Evolutionary conservation across 768 basidiomycete genomes (phyloP), one percentile per base, ranked within the genome.

Genomic region (Russula lepida): DNA sequence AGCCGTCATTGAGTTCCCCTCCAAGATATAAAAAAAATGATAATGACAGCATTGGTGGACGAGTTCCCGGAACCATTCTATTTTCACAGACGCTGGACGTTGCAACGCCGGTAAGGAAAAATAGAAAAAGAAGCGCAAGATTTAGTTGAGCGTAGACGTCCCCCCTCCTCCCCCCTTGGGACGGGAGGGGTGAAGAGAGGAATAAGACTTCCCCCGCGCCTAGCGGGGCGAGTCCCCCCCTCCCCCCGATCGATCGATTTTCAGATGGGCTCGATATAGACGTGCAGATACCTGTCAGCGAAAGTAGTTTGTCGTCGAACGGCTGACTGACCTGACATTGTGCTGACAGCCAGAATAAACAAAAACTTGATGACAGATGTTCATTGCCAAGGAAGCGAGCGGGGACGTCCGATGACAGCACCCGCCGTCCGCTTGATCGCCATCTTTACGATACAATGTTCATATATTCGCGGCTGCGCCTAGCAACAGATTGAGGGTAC

Each of bases 251-350:
- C 54, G 60, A 56, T 56, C 60, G 51, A 51, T 56, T 50, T 49
- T 19, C 13, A 50, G 59, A 61, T 56, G 39, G 39, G 54, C 60
- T 51, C 48, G 54, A 61, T 51, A 61, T 61, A 28, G 48, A 21
- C 6, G 33, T 19, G 54, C 60, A 61, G 54, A 61, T 61, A 56
- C 60, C 43, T 21, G 54, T 50, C 60, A 61, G 54, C 48, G 54
- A 51, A 50, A 27, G 21, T 27, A n/a, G n/a, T n/a, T n/a, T 30
- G 37, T 30, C 30, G 6, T 51, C 13, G 59, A 49, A 35, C 30
- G 13, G 6, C 35, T 32, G 23, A 50, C 43, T 6, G 46, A 39
- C 32, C 4, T 59, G 59, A 39, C 46, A 60, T 8, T 9, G 54
- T n/a, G 6, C 35, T 48, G 56, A 48, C 35, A 47, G 8, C 6